These are phyloP conservation scores for Rhodamnia argentea DNA, from an alignment of 345 rosid genomes.

Conservation along the genomic window DNA sequence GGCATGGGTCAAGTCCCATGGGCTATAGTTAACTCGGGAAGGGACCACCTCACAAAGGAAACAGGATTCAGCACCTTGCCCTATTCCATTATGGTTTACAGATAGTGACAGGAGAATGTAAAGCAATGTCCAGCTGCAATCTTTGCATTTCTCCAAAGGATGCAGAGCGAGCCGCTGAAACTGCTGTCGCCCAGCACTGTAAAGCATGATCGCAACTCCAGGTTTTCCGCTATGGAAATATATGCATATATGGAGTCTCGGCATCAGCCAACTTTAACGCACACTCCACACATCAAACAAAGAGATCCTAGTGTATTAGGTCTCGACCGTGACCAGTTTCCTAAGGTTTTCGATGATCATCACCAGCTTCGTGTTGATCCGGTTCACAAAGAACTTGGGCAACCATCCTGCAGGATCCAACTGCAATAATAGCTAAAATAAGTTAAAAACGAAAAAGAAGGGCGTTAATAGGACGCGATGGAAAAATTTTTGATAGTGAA, in stretches of 20 bases:
- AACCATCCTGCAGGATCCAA: constrained; percentile 91
- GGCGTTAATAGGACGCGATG: background rate
- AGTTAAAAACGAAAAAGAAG: background rate
- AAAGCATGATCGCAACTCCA: background rate
- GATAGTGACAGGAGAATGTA: background rate
- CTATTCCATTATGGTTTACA: background rate
- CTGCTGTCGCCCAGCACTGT: background rate
- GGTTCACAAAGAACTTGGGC: constrained; percentile 67
- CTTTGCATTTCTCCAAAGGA: background rate
- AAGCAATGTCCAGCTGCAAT: background rate
- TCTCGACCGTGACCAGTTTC: constrained; percentile 21
- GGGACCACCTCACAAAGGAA: background rate
- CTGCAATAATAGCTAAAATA: constrained; percentile 16
- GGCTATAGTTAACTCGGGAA: background rate
- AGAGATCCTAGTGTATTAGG: background rate
- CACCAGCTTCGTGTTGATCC: constrained; percentile 63
- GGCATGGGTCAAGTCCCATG: background rate
- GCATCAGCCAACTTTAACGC: background rate
- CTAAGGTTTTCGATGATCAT: constrained; percentile 70
- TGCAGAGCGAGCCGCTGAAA: background rate
- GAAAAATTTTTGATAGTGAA: background rate
- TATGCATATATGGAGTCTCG: background rate
- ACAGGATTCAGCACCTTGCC: background rate
- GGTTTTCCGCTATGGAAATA: background rate
- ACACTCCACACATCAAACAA: background rate